Evolutionary conservation across 805 yeast genomes (phyloP).

Genomic region (Hanseniaspora guilliermondii): DNA sequence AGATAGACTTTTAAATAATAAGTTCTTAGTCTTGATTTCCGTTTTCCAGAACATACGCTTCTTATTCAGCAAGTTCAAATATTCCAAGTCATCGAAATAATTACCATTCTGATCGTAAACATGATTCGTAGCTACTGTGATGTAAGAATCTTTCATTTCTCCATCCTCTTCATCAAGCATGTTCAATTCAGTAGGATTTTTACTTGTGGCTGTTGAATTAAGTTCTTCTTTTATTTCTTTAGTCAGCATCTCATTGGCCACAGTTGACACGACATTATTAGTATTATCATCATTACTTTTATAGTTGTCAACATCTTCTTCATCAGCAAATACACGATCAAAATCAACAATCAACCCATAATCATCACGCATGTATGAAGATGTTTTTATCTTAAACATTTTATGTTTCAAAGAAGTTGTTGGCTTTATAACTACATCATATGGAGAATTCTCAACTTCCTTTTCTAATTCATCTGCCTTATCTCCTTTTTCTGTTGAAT

Average conservation of each 20-base stretch:
- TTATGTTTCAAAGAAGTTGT: constrained; percentile 30
- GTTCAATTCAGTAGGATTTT: constrained; percentile 13
- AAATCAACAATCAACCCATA: constrained; percentile 71
- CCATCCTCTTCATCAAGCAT: not conserved
- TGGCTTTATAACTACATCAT: constrained; percentile 21
- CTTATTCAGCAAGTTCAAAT: constrained; percentile 34
- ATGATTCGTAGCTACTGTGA: constrained; percentile 21
- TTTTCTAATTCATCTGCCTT: constrained; percentile 22
- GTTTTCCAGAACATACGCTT: constrained; percentile 40
- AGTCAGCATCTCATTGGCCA: constrained; percentile 6
- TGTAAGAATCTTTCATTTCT: constrained; percentile 1
- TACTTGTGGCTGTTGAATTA: constrained; percentile 19
- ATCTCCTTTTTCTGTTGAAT: constrained; percentile 16
- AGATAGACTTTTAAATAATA: not conserved
- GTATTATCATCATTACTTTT: constrained; percentile 17
- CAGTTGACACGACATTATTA: not conserved
- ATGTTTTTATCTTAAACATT: constrained; percentile 65
- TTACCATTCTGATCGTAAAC: constrained; percentile 28
- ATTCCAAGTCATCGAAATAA: constrained; percentile 40
- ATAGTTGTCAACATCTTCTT: constrained; percentile 22
- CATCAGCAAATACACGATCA: constrained; percentile 40
- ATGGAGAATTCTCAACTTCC: constrained; percentile 17
- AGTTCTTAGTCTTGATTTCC: constrained; percentile 15
- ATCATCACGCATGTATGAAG: constrained; percentile 53
- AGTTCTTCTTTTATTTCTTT: constrained; percentile 17